phyloP scores from a whole-genome alignment of 2,329 filamentous ascomycete species.

The Cladosporium sp. region DNA sequence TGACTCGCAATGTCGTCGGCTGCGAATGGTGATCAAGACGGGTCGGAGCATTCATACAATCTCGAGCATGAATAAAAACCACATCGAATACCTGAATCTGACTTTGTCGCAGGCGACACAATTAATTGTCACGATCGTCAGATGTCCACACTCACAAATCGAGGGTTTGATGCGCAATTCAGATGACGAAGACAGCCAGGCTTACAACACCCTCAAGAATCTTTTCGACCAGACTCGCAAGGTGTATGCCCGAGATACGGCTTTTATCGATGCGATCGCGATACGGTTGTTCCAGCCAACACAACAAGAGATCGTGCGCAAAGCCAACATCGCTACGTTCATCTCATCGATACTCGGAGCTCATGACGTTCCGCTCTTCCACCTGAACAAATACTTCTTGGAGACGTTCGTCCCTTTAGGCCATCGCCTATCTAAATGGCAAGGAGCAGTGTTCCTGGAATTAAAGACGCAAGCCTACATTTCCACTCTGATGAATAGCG shows the following conservation, averaged over 20 bases:
- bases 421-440: constrained; percentile 58
- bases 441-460: constrained; percentile 62
- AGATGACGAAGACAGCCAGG: constrained; percentile 49
- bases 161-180: constrained; percentile 53
- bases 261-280: constrained; percentile 49
- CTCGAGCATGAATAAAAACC: background rate
- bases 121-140: constrained; percentile 58
- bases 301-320: constrained; percentile 61
- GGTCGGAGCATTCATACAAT: background rate
- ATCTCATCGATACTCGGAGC: constrained; percentile 61
- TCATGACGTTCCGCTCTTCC: constrained; percentile 63
- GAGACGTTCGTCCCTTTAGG: constrained; percentile 64
- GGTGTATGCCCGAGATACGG: constrained; percentile 57
- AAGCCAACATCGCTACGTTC: constrained; percentile 66
- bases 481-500: constrained; percentile 58
- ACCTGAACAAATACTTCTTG: constrained; percentile 63
- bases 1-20: background rate
- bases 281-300: constrained; percentile 38
- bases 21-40: background rate
- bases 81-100: background rate
- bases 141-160: constrained; percentile 57
- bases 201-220: constrained; percentile 62
- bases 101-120: constrained; percentile 52
- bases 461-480: constrained; percentile 69
- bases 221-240: constrained; percentile 65